Evolutionary conservation across 495 filamentous ascomycete genomes (phyloP), one percentile per base, ranked within the genome.

Genomic region (Aspergillus hancockii): DNA sequence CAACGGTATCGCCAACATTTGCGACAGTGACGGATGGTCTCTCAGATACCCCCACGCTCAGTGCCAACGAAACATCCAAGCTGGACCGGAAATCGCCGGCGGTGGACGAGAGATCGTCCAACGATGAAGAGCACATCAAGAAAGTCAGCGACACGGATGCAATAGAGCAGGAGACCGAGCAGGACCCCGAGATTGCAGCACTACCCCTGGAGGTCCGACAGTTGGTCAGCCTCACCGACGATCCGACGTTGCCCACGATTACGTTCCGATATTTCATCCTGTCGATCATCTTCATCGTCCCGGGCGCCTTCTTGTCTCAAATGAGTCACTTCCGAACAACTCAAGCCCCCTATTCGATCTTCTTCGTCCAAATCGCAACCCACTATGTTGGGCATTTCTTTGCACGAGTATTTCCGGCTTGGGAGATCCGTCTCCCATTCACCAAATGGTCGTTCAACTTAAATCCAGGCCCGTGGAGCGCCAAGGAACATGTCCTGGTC

Each of bases 241-340:
- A 85, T 59, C 74, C 81, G 1, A 75, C 65, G 5, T 63, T 81
- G 6, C 78, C 80, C 3, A 82, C 79, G 10, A 68, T 84, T 16
- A 84, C 82, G 14, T 84, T 85, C 63, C 78, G 83, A 25, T 83
- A 82, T 59, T 83, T 83, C 63, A 49, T 85, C 10, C 75, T 85
- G 22, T 72, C 76, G 21, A 64, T 75, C 57, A 63, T 84, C 23
- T 85, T 83, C 56, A 75, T 83, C 28, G 66, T 78, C 7, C 80
- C 81, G 1, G 81, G 81, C 9, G 81, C 81, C 4, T 79, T 83
- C 58, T 61, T 84, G 8, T 80, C 76, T 4, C 76, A 81, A 63
- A 79, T 85, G 72, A 79, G 77, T 52, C 67, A 73, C 41, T 85
- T 79, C 56, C 73, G 81, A 43, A 84, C 81, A 0, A 83, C 81